phyloP scores from a whole-genome alignment of 78 protist genomes.

The Creolimax fragrantissima region DNA sequence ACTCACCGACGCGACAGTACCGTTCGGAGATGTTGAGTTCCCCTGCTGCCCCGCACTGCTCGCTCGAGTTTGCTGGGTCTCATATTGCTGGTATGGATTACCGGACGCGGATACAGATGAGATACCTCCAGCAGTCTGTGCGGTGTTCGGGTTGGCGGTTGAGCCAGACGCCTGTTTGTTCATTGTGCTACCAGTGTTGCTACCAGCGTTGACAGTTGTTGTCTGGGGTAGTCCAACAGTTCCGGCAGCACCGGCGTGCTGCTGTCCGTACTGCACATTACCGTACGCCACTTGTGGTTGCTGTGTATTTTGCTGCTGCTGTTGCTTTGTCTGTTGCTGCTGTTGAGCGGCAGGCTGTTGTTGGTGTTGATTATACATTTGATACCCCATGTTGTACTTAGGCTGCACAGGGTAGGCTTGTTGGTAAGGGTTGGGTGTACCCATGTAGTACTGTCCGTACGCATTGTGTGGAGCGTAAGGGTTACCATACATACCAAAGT shows the following conservation, averaged over 20 bases:
- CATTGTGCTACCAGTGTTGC: not conserved
- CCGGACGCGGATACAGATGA: not conserved
- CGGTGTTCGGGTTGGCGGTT: not conserved
- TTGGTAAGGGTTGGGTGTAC: not conserved
- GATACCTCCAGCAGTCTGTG: not conserved
- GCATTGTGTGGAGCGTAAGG: not conserved
- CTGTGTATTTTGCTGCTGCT: not conserved
- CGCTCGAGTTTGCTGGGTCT: not conserved
- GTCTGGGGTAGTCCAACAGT: not conserved
- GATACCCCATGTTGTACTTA: not conserved
- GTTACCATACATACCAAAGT: not conserved
- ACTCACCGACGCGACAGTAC: not conserved
- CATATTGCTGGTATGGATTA: not conserved
- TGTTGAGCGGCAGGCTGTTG: not conserved
- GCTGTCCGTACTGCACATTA: not conserved
- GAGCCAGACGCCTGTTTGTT: not conserved
- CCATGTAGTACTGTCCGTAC: not conserved
- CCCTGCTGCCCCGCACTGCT: too few species aligned
- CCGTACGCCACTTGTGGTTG: not conserved
- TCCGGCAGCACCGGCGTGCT: not conserved
- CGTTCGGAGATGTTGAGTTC: not conserved
- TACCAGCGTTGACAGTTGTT: not conserved
- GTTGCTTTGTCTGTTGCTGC: not conserved
- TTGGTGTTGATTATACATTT: not conserved
- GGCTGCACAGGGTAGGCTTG: not conserved